These are phyloP conservation scores for Hypoxylon sp. DNA, from an alignment of 2,329 filamentous ascomycete species.

Conservation along the genomic window DNA sequence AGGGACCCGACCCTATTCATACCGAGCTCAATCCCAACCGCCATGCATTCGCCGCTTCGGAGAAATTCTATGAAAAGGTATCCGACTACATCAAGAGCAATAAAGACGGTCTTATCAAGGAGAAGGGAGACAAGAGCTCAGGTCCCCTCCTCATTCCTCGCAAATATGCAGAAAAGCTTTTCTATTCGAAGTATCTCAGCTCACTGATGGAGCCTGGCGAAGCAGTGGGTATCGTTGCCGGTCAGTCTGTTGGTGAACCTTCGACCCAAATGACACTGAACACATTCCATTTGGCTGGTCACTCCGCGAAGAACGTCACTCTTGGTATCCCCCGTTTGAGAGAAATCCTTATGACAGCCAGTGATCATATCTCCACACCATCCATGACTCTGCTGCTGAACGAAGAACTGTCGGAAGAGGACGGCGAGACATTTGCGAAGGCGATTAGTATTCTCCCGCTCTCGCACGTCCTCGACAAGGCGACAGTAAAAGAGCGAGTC, in stretches of 20 bases:
- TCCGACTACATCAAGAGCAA: constrained; percentile 86
- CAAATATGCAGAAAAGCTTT: constrained; percentile 85
- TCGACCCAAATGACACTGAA: constrained; percentile 99
- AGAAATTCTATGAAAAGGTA: constrained; percentile 82
- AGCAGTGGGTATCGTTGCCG: constrained; percentile 95
- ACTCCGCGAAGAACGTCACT: constrained; percentile 98
- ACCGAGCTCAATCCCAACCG: constrained; percentile 81
- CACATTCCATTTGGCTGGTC: constrained; percentile 99
- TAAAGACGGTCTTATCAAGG: constrained; percentile 70
- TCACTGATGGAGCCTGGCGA: constrained; percentile 95
- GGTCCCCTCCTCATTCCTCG: constrained; percentile 56
- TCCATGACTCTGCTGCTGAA: constrained; percentile 88
- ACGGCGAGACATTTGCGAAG: constrained; percentile 88
- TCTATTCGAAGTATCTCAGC: constrained; percentile 92
- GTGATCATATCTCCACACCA: constrained; percentile 88
- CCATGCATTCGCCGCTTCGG: constrained; percentile 88
- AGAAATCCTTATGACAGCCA: constrained; percentile 99
- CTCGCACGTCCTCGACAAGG: constrained; percentile 85
- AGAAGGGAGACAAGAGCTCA: constrained; percentile 56
- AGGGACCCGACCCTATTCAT: constrained; percentile 81
- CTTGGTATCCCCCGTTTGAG: constrained; percentile 96
- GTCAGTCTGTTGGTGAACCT: constrained; percentile 96
- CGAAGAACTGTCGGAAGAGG: constrained; percentile 76
- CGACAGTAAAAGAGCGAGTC: constrained; percentile 83
- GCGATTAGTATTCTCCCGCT: constrained; percentile 89